Evolutionary conservation across 768 basidiomycete species (phyloP), one percentile per base, ranked within the genome.

Genomic region (Holtermannia corniformis): DNA sequence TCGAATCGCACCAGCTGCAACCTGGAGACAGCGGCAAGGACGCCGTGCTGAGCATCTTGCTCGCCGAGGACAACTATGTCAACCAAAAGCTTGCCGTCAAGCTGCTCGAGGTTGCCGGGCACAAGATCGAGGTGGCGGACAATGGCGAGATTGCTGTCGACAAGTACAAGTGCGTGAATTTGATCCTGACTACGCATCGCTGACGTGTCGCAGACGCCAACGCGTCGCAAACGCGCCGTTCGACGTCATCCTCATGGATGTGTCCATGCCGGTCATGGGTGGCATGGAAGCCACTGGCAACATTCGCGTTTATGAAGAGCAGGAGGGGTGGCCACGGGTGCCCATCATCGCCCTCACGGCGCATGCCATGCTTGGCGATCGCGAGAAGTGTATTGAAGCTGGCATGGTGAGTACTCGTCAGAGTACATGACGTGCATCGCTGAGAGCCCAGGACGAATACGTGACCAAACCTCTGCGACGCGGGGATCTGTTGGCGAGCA

Each of bases 341-440:
- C 93, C 95, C 0, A 97, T 99, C 61, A 89, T 97, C 63, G 95
- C 95, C 0, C 76, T 99, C 40, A 97, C 95, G 1, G 93, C 93
- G 2, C 93, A 99, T 73, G 93, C 93, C 47, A 96, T 72, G 70
- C 66, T 72, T 40, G 67, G 73, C 5, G 73, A 74, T 54, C 68
- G 70, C 28, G 73, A 74, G 44, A 56, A 67, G 50, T 74, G 73
- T 57, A 51, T 74, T 1, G 64, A 65, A 22, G 73, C 73, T 0
- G 71, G 71, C 25, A 62, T 63, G 60, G 62, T 50, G 10, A 54
- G 51, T 57, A 41, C 26, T 42, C 48, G 37, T n/a, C n/a, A n/a
- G n/a, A n/a, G n/a, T n/a, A n/a, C n/a, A n/a, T n/a, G n/a, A n/a
- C n/a, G n/a, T n/a, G n/a, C n/a, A n/a, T n/a, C n/a, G n/a, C n/a